Percentiles rank a stretch among this genome's conserved stretches.
Conservation (phyloP, 805 yeast genomes). For the Candida dajiaensis region DNA sequence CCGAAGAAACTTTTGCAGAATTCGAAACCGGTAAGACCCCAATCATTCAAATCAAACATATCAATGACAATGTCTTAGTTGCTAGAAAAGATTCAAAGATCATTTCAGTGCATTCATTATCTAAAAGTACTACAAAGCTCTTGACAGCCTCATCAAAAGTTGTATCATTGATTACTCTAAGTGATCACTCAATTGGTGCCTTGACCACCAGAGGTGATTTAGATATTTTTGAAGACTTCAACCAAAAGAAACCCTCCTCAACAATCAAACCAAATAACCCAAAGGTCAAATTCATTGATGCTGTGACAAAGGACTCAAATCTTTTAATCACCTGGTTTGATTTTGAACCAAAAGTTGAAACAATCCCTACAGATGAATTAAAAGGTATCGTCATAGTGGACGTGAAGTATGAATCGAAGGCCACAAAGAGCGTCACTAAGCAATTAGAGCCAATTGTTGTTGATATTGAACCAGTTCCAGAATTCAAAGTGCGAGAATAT, state of each 20-base stretch:
- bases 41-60: neutral
- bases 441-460: constrained; percentile 24
- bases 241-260: constrained; percentile 3
- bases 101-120: neutral
- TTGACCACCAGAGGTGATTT: neutral
- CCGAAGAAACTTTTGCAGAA: neutral
- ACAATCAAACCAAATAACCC: constrained; percentile 19
- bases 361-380: constrained; percentile 17
- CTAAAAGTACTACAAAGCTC: neutral
- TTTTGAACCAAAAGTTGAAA: constrained; percentile 33
- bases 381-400: constrained; percentile 19
- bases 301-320: constrained; percentile 9
- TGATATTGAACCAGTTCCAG: constrained; percentile 22
- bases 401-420: constrained; percentile 14
- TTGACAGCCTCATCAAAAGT: neutral
- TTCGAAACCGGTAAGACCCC: neutral
- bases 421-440: constrained; percentile 1
- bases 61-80: neutral
- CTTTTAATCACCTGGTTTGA: constrained; percentile 32
- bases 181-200: neutral
- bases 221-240: neutral
- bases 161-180: neutral
- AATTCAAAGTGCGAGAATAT: constrained; percentile 21
- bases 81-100: neutral
- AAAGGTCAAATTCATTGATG: constrained; percentile 24